Conservation (phyloP, 768 basidiomycete species). For the Lanmaoa rubissima region DNA sequence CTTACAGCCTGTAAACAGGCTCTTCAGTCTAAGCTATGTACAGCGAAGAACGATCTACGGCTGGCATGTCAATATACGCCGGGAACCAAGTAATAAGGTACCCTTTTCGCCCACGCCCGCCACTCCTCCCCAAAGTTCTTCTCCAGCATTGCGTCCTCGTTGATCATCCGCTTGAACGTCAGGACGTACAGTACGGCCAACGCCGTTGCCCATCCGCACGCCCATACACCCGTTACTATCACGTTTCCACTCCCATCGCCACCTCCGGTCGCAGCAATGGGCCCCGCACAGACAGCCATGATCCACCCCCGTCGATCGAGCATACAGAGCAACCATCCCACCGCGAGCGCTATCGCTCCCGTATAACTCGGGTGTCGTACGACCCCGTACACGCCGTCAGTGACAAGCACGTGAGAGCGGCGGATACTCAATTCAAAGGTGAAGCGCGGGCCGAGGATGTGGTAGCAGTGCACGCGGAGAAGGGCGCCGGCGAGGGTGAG, state of each 20-base stretch:
- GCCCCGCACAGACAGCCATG: neutral
- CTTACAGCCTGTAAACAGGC: too few relatives aligned
- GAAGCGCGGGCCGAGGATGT: constrained; percentile 22
- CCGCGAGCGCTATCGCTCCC: neutral
- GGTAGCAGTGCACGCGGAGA: constrained; percentile 20
- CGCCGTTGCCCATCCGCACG: neutral
- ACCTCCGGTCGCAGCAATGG: too few relatives aligned
- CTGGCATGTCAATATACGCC: constrained; percentile 11
- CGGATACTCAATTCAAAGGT: constrained; percentile 29
- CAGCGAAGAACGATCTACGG: too few relatives aligned
- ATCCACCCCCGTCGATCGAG: constrained; percentile 7
- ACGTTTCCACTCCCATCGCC: too few relatives aligned
- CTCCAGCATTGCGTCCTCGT: constrained; percentile 28
- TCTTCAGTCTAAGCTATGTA: too few relatives aligned
- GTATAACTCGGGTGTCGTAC: constrained; percentile 35
- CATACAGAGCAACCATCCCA: constrained; percentile 5
- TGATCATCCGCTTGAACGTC: constrained; percentile 17
- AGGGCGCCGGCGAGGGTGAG: constrained; percentile 5
- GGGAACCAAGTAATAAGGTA: constrained; percentile 23
- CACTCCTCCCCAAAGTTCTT: constrained; percentile 25
- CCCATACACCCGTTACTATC: neutral
- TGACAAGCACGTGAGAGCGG: constrained; percentile 25
- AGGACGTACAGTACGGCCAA: neutral
- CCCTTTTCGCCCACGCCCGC: constrained; percentile 21
- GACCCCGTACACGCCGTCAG: constrained; percentile 23